Evolutionary conservation across 306 rosid genomes (phyloP).

Genomic region (Casuarina cunninghamiana): DNA sequence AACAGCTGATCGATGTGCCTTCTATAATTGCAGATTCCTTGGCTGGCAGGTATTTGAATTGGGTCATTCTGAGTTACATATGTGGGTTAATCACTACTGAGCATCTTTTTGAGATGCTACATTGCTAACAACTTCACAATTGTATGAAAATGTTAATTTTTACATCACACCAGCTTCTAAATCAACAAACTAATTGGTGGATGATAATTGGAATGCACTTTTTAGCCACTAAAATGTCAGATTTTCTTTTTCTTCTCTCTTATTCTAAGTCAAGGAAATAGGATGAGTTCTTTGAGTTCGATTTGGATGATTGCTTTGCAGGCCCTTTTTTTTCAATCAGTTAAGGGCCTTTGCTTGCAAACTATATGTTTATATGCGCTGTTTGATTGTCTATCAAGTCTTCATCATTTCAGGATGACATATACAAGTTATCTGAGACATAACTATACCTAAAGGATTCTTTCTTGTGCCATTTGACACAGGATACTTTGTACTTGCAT

Average conservation of each 20-base stretch:
- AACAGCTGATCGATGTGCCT: conserved; percentile 87
- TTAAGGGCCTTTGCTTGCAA: conserved; percentile 1
- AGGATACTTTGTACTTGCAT: conserved; percentile 89
- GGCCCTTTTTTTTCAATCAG: neutral
- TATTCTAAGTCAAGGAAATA: neutral
- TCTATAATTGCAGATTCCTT: conserved; percentile 90
- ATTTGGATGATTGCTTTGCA: neutral
- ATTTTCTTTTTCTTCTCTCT: neutral
- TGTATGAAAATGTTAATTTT: neutral
- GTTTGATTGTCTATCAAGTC: conserved; percentile 1
- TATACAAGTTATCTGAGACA: neutral
- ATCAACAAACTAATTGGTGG: neutral
- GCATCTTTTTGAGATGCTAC: conserved; percentile 10
- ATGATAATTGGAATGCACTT: neutral
- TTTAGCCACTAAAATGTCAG: neutral
- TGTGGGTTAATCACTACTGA: conserved; percentile 15
- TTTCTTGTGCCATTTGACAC: conserved; percentile 27
- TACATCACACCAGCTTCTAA: neutral
- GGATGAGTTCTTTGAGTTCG: conserved; percentile 13
- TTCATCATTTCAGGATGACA: conserved; percentile 22
- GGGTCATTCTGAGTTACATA: conserved; percentile 14
- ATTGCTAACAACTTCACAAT: neutral
- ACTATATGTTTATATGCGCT: conserved; percentile 24
- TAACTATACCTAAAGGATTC: conserved; percentile 3
- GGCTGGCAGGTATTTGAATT: conserved; percentile 84